Percentiles rank a stretch among this genome's conserved stretches.
Evolutionary conservation across 345 rosid species (phyloP).

Genomic region (Eucalyptus marginata): DNA sequence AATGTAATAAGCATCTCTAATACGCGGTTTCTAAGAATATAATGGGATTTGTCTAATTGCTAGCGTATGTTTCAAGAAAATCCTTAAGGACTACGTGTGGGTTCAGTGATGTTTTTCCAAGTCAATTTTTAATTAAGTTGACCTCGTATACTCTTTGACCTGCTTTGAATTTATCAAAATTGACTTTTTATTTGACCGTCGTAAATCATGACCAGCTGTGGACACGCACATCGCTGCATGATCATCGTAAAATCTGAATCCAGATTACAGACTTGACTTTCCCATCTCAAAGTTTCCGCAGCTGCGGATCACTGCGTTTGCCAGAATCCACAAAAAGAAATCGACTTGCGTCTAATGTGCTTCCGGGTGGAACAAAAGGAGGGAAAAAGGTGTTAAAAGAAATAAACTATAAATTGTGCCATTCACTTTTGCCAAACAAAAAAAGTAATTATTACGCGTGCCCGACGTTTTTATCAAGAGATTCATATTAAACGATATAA

Average conservation of each 20-base stretch:
- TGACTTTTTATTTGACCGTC: not conserved
- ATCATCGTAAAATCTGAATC: not conserved
- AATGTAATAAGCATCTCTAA: not conserved
- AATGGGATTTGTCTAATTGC: too few species aligned
- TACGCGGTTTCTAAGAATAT: not conserved
- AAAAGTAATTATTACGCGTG: not conserved
- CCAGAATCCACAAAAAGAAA: too few species aligned
- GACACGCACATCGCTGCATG: not conserved
- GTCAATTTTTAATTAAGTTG: not conserved
- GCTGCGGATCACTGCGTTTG: too few species aligned
- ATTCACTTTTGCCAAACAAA: not conserved
- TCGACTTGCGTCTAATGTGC: too few species aligned
- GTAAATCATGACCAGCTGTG: not conserved
- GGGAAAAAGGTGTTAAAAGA: not conserved
- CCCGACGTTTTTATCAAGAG: not conserved
- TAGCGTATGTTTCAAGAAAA: not conserved
- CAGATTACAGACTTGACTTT: not conserved
- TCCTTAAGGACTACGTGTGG: not conserved
- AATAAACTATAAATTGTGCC: not conserved
- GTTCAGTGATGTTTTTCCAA: not conserved
- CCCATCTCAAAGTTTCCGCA: not conserved
- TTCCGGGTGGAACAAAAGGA: not conserved
- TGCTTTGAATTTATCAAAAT: not conserved
- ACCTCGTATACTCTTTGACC: not conserved
- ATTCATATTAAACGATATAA: not conserved